These are phyloP conservation scores for Globisporangium abappressorium DNA, from an alignment of 352 stramenopile species.

Conservation along the genomic window DNA sequence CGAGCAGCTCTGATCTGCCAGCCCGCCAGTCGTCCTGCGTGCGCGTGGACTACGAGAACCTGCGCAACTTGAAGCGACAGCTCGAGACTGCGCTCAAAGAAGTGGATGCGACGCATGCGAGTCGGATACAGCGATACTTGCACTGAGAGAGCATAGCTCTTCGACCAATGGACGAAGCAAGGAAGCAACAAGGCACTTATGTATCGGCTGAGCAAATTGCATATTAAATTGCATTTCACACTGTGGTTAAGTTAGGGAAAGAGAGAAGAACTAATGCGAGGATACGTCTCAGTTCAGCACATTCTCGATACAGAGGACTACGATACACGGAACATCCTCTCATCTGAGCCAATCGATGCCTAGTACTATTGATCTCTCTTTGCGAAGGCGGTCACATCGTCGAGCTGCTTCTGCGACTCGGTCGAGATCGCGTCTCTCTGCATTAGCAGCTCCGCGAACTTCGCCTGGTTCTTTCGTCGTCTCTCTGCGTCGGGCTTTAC, in stretches of 20 bases:
- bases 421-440: conserved; percentile 43
- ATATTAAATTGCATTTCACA: background rate
- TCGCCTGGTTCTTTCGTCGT: conserved; percentile 63
- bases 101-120: conserved; percentile 62
- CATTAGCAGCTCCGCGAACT: conserved; percentile 75
- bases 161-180: conserved; percentile 6
- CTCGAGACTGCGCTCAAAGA: conserved; percentile 69
- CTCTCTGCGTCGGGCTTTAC: conserved; percentile 60
- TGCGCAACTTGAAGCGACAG: conserved; percentile 59
- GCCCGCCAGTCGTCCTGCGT: conserved; percentile 39
- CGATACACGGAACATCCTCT: background rate
- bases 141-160: conserved; percentile 23
- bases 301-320: background rate
- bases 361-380: conserved; percentile 29
- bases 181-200: background rate
- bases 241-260: background rate
- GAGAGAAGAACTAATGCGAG: background rate
- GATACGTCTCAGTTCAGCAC: background rate
- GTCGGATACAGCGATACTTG: conserved; percentile 77
- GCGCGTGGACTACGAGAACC: conserved; percentile 61
- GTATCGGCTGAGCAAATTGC: background rate
- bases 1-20: conserved; percentile 21
- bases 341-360: background rate
- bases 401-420: conserved; percentile 70
- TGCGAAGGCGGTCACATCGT: conserved; percentile 75